These are phyloP conservation scores for Arthroderma sp. DNA, from an alignment of 2,329 filamentous ascomycete species.

Conservation along the genomic window DNA sequence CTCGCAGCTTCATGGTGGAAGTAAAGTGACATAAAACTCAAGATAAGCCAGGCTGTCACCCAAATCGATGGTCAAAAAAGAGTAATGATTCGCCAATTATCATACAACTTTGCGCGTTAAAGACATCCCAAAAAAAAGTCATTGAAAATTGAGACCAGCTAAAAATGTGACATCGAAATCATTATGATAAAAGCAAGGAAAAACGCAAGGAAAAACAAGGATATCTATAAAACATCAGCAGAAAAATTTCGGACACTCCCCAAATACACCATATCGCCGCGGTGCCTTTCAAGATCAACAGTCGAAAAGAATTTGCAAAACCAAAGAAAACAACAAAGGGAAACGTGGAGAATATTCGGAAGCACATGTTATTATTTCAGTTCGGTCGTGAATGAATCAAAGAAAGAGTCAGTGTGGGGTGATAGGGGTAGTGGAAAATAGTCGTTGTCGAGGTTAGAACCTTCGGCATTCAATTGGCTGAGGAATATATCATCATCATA, in stretches of 20 bases:
- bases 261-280: constrained; percentile 4
- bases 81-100: neutral
- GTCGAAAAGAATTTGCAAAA: neutral
- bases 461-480: constrained; percentile 18
- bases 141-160: constrained; percentile 4
- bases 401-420: constrained; percentile 11
- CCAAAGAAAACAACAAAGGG: neutral
- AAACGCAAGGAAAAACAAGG: constrained; percentile 2
- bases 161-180: constrained; percentile 3
- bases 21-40: neutral
- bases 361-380: neutral
- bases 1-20: neutral
- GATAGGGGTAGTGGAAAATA: constrained; percentile 11
- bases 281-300: neutral
- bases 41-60: neutral
- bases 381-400: constrained; percentile 10
- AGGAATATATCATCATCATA: constrained; percentile 28
- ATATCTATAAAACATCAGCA: constrained; percentile 3
- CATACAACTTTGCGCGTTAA: neutral
- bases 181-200: neutral
- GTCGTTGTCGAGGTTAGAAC: constrained; percentile 7
- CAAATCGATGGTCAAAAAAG: neutral
- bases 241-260: neutral
- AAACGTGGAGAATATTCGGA: neutral
- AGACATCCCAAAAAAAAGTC: constrained; percentile 2